phyloP scores from a whole-genome alignment of 768 basidiomycete species.

The Hortiboletus campestris region DNA sequence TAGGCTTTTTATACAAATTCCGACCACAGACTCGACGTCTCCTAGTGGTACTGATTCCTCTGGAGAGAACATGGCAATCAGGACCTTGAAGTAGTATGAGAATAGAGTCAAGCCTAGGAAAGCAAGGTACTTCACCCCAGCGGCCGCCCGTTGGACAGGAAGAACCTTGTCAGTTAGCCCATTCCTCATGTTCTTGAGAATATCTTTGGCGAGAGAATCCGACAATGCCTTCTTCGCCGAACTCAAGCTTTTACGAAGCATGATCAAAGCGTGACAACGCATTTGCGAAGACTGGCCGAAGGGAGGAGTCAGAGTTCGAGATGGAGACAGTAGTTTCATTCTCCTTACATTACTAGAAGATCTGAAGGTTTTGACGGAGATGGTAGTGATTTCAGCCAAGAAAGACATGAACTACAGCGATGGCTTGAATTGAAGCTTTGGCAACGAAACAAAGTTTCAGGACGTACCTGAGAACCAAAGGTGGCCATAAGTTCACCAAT shows the following conservation, averaged over 20 bases:
- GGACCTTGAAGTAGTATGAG: constrained; percentile 39
- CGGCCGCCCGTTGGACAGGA: constrained; percentile 79
- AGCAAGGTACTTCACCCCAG: constrained; percentile 51
- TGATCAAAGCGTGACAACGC: constrained; percentile 74
- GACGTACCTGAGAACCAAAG: constrained; percentile 78
- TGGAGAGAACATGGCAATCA: constrained; percentile 57
- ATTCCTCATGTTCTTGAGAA: constrained; percentile 77
- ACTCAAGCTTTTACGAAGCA: constrained; percentile 75
- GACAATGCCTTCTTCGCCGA: constrained; percentile 83
- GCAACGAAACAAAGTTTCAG: not conserved
- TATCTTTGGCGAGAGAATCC: constrained; percentile 74
- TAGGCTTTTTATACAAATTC: constrained; percentile 65
- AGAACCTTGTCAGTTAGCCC: constrained; percentile 79
- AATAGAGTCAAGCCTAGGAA: not conserved
- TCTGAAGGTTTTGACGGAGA: constrained; percentile 65
- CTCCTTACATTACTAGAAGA: constrained; percentile 68
- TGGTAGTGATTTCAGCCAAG: constrained; percentile 76
- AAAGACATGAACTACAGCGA: constrained; percentile 85
- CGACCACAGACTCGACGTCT: constrained; percentile 78
- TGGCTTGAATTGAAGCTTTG: not conserved
- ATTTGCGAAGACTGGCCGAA: constrained; percentile 67
- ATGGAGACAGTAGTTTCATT: not conserved
- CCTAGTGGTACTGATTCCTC: constrained; percentile 53
- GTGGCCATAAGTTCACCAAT: constrained; percentile 86
- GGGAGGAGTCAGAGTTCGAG: constrained; percentile 3